Conservation (phyloP, 192 early-diverging fungal species). For the Pecoramyces ruminantium region DNA sequence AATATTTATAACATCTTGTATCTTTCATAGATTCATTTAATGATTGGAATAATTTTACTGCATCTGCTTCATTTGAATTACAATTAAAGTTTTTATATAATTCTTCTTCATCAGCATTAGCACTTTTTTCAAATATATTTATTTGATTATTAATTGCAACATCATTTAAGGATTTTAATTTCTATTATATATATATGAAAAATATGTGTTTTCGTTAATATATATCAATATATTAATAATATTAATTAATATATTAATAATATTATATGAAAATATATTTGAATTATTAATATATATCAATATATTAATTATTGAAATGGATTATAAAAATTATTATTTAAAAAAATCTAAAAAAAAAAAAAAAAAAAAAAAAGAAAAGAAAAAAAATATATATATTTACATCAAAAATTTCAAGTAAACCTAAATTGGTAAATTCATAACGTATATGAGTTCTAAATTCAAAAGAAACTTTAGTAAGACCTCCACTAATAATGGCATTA, state of each 20-base stretch:
- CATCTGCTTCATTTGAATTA: not conserved
- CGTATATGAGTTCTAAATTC: not conserved
- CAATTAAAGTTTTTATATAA: not conserved
- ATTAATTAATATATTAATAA: too few relatives aligned
- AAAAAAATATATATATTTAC: too few relatives aligned
- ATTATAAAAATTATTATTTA: too few relatives aligned
- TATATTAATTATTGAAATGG: too few relatives aligned
- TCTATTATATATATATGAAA: not conserved
- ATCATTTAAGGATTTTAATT: not conserved
- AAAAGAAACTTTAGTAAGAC: not conserved
- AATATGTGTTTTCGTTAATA: too few relatives aligned
- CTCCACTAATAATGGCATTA: slow-evolving; percentile 32
- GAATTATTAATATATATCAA: too few relatives aligned
- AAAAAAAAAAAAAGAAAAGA: too few relatives aligned
- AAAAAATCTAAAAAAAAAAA: too few relatives aligned
- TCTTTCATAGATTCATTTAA: not conserved
- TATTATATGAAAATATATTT: too few relatives aligned
- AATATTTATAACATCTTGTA: not conserved
- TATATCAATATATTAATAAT: too few relatives aligned
- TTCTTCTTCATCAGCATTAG: not conserved
- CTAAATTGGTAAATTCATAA: not conserved
- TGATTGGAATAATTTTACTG: not conserved
- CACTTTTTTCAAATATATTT: not conserved
- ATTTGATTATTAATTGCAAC: not conserved
- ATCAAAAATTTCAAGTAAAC: not conserved